Evolutionary conservation across 257 asterid species (phyloP).

Genomic region (Anisodus tanguticus): DNA sequence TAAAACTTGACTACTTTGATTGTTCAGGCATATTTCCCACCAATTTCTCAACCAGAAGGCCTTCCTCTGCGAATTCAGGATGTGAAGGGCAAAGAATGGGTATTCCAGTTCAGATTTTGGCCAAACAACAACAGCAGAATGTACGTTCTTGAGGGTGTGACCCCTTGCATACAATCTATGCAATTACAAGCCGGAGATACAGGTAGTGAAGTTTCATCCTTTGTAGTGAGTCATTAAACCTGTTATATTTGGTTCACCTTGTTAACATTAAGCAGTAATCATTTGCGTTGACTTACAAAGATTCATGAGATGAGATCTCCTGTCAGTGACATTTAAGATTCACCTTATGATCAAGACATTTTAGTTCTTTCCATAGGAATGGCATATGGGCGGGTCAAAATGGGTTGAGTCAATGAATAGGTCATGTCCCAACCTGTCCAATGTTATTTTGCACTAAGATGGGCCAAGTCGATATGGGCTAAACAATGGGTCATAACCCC

Average conservation of each 20-base stretch:
- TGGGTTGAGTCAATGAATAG: conserved; percentile 1
- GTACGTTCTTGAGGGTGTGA: conserved; percentile 97
- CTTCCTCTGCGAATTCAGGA: conserved; percentile 98
- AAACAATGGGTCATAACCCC: background rate
- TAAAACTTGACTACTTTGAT: background rate
- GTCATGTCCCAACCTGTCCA: background rate
- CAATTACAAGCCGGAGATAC: conserved; percentile 98
- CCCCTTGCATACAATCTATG: conserved; percentile 98
- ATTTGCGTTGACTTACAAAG: background rate
- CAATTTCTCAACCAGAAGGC: conserved; percentile 96
- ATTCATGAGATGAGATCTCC: background rate
- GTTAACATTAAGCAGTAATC: background rate
- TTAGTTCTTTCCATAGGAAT: background rate
- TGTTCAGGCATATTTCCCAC: conserved; percentile 92
- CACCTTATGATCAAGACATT: background rate
- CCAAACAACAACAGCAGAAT: conserved; percentile 96
- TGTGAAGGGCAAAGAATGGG: conserved; percentile 97
- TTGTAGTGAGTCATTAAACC: background rate
- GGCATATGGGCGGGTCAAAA: background rate
- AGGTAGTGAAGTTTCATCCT: conserved; percentile 48
- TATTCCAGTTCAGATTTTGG: conserved; percentile 96
- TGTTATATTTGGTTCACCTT: background rate
- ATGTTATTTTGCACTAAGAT: background rate
- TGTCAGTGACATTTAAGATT: background rate
- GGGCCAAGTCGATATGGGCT: too few species aligned